Percentiles rank a stretch among this genome's conserved stretches.
Evolutionary conservation across 768 basidiomycete genomes (phyloP).

Genomic region (Lanmaoa pseudosensibilis): DNA sequence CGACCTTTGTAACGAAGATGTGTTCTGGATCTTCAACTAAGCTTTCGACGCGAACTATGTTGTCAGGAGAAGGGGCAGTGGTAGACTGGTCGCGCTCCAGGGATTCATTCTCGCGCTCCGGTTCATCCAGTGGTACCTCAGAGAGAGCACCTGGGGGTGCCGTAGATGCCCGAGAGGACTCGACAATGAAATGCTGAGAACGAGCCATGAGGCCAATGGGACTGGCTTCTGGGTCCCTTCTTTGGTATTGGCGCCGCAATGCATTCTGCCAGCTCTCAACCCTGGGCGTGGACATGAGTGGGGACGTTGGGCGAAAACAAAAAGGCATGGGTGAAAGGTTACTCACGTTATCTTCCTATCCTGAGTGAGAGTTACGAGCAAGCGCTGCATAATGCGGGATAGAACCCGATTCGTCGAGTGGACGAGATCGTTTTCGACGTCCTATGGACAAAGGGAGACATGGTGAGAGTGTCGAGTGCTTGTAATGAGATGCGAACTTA

Average conservation of each 20-base stretch:
- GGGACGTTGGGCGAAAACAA: constrained; percentile 17
- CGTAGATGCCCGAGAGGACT: constrained; percentile 33
- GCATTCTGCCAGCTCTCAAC: constrained; percentile 76
- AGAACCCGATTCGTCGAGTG: constrained; percentile 58
- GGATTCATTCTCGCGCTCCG: constrained; percentile 15
- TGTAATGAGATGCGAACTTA: constrained; percentile 35
- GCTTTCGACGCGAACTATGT: background rate
- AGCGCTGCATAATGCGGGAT: constrained; percentile 71
- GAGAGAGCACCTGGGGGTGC: constrained; percentile 17
- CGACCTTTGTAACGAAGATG: constrained; percentile 16
- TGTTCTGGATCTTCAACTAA: constrained; percentile 1
- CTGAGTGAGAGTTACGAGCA: constrained; percentile 73
- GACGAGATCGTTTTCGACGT: constrained; percentile 76
- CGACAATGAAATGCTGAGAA: constrained; percentile 20
- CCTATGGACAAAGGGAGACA: constrained; percentile 42
- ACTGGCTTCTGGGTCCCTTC: constrained; percentile 67
- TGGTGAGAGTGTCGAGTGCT: background rate
- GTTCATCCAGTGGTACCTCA: constrained; percentile 9
- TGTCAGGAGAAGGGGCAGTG: constrained; percentile 5
- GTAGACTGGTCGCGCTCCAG: constrained; percentile 6
- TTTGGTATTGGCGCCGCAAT: constrained; percentile 74
- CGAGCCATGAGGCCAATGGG: constrained; percentile 60
- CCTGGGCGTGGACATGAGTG: constrained; percentile 38
- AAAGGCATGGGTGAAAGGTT: constrained; percentile 17
- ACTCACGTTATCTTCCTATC: constrained; percentile 79